Conservation (phyloP, 2,329 filamentous ascomycete genomes). For the Ampelomyces quisqualis region DNA sequence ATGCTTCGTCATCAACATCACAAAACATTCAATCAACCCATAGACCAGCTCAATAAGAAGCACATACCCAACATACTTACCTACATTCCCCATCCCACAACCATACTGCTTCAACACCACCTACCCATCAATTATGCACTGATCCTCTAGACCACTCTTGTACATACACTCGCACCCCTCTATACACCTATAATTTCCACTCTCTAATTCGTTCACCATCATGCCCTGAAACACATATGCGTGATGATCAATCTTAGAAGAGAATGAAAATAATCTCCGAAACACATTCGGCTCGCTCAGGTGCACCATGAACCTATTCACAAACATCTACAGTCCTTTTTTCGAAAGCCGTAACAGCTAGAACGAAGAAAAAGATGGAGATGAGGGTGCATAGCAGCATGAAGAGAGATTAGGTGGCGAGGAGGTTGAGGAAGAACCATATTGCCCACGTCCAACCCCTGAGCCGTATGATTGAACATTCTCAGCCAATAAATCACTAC, state of each 20-base stretch:
- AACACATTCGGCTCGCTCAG: conserved; percentile 74
- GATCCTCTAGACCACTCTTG: conserved; percentile 58
- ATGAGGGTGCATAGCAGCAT: conserved; percentile 72
- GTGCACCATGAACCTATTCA: conserved; percentile 78
- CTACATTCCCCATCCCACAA: conserved; percentile 63
- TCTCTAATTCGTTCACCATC: conserved; percentile 85
- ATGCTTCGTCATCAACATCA: conserved; percentile 50
- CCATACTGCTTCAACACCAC: conserved; percentile 70
- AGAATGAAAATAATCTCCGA: conserved; percentile 85
- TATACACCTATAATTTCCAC: conserved; percentile 64
- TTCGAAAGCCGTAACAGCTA: conserved; percentile 80
- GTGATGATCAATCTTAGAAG: conserved; percentile 88
- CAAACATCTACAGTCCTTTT: conserved; percentile 88
- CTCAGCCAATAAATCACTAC: conserved; percentile 76
- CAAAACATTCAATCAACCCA: conserved; percentile 66
- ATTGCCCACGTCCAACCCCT: conserved; percentile 74
- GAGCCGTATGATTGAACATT: conserved; percentile 66
- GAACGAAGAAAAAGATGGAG: conserved; percentile 75
- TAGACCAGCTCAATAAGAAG: conserved; percentile 74
- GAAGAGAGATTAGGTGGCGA: conserved; percentile 80
- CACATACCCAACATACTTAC: conserved; percentile 75
- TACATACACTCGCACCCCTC: conserved; percentile 69
- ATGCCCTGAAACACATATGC: conserved; percentile 85
- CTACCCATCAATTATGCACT: conserved; percentile 70
- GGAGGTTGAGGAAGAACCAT: conserved; percentile 81